phyloP scores from a whole-genome alignment of 768 basidiomycete genomes.

The Panaeolus papilionaceus region DNA sequence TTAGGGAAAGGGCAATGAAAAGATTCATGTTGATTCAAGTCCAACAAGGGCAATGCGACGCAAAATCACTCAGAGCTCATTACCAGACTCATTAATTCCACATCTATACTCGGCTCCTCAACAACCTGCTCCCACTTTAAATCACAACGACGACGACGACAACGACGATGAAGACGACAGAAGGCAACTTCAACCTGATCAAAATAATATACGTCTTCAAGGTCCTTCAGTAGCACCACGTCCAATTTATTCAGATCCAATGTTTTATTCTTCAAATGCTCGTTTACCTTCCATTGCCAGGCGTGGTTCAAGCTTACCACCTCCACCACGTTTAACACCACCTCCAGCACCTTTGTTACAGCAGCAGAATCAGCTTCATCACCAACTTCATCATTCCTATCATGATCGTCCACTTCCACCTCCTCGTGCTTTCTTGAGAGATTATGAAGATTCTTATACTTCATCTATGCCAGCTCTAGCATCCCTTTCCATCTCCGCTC shows the following conservation, averaged over 20 bases:
- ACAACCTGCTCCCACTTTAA: conserved; percentile 30
- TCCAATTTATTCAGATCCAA: conserved; percentile 7
- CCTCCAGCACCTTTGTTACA: neutral
- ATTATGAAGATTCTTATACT: conserved; percentile 21
- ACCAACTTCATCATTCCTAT: neutral
- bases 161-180: conserved; percentile 13
- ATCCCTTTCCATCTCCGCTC: conserved; percentile 27
- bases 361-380: neutral
- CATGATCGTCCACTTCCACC: neutral
- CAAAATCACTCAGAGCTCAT: conserved; percentile 44
- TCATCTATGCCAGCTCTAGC: conserved; percentile 20
- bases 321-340: conserved; percentile 2
- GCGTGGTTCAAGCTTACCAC: conserved; percentile 5
- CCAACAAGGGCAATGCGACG: conserved; percentile 18
- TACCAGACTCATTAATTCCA: conserved; percentile 58
- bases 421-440: neutral
- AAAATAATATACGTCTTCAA: neutral
- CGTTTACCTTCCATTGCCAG: conserved; percentile 9
- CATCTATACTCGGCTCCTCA: conserved; percentile 50
- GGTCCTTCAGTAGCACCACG: neutral
- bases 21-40: conserved; percentile 28
- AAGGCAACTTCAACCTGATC: neutral
- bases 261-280: neutral
- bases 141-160: conserved; percentile 32
- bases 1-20: conserved; percentile 14